Evolutionary conservation across 768 basidiomycete species (phyloP), one percentile per base, ranked within the genome.

Genomic region (Hydnum rufescens): DNA sequence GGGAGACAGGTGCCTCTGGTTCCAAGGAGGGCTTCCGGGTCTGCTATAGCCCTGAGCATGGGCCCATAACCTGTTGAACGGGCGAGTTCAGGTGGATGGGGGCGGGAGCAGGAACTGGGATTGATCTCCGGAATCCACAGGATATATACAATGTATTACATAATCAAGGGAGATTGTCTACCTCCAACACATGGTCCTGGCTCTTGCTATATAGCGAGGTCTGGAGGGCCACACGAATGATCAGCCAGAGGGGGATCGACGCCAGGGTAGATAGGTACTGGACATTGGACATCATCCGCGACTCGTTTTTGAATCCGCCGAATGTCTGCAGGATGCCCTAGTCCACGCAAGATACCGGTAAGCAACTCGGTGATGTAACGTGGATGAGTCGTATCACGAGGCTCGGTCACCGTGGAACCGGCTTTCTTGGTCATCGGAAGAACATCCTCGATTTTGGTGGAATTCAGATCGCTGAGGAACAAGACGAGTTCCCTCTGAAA

Each of bases 211-310:
- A n/a, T 16, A 68, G 36, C 0, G 68, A 54, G 1, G 64, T 65
- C 42, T 70, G 68, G 16, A 70, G 55, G 1, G 65, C 64, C 3
- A 76, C 70, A 4, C 74, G 69, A 31, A 73, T 59, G 8, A 72
- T 58, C 3, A 74, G 67, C 74, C 74, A 76, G 6, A 73, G 0
- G 71, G 61, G 4, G 72, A 71, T 23, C 74, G 64, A 26, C 75
- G 62, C 74, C 74, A 76, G 13, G 64, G 75, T 51, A 65, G 60
- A 29, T 56, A 49, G 2, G 68, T 61, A 22, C 62, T 53, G 3
- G 63, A 36, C 71, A 71, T 2, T 71, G 61, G 2, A 74, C 68
- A 23, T 75, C 70, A 49, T 75, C 73, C 4, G 63, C 64, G 0
- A 74, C 62, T 4, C 70, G 68, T 58, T 76, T 76, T 58, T 61